Base-by-base conservation (phyloP, 495 filamentous ascomycete genomes). In the Wilcoxina mikolae region DNA sequence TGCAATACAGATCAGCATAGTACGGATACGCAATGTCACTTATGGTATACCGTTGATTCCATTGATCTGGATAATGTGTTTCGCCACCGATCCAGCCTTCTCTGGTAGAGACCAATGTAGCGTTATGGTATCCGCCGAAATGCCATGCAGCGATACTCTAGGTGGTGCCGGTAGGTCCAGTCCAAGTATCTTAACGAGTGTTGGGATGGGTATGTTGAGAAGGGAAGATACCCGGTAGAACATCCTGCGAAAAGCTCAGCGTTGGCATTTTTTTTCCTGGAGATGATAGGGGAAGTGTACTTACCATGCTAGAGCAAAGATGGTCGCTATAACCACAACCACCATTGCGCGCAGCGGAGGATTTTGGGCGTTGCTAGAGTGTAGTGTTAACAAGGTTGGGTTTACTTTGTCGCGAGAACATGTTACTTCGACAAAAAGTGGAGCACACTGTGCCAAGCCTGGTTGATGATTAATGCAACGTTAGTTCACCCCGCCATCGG, bases 51-150 rank as follows among this genome's bases (percentile, higher is more conserved):
- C 85, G 71, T 87, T 88, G 29, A 86, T 80, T 29, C 89, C 89
- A 65, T 98, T 96, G 52, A 95, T 80, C 60, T 93, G 85, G 33
- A 98, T 87, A 22, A 89, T 77, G 65, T 94, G 86, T 70, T 88
- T 91, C 12, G 83, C 74, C 49, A 89, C 83, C 11, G 84, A 82
- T 54, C 84, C 81, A 51, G 81, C 81, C 62, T 80, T 76, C 39
- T 84, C 80, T 0, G 84, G 81, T 48, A 84, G 76, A 51, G 86
- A 87, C 87, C 89, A 95, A 62, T 89, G 87, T 15, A 98, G 74
- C n/a, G 86, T 82, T 25, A 93, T 83, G 41, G 85, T 84, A 62
- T 90, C 85, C 24, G 86, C 73, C 48, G 82, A 83, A 56, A 98
- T 86, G 47, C 84, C 87, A 48, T 89, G 87, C n/a, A 98, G 76